phyloP scores from a whole-genome alignment of 441 rosid species.

The Dalechampia spathulata region DNA sequence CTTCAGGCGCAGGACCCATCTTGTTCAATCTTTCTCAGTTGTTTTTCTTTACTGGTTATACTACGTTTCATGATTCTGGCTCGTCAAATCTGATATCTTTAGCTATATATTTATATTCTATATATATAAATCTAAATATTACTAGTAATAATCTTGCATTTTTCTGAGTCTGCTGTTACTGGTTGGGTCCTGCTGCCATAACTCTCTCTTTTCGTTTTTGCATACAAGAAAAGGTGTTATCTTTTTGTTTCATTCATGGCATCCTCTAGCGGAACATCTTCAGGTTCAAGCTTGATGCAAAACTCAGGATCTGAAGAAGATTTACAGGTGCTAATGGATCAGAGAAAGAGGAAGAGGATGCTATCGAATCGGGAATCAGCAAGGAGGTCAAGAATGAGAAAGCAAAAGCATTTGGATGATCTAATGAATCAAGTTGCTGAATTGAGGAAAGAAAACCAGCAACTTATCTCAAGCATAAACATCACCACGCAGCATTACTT shows the following conservation, averaged over 20 bases:
- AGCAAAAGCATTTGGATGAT: conserved; percentile 75
- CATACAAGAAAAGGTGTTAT: no score
- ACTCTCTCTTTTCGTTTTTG: no score
- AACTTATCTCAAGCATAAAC: conserved; percentile 35
- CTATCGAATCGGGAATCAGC: conserved; percentile 87
- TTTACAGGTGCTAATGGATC: conserved; percentile 48
- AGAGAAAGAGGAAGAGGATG: conserved; percentile 74
- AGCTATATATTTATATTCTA: conserved; percentile 15
- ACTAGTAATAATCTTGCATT: conserved; percentile 6
- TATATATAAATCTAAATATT: neutral
- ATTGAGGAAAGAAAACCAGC: conserved; percentile 46
- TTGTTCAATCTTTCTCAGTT: conserved; percentile 97
- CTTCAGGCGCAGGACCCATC: conserved; percentile 84
- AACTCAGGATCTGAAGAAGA: conserved; percentile 72
- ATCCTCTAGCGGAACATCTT: conserved; percentile 51
- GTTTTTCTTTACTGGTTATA: conserved; percentile 94
- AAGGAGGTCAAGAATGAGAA: conserved; percentile 89
- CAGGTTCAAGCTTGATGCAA: conserved; percentile 37
- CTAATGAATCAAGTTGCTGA: conserved; percentile 38
- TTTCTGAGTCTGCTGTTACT: conserved; percentile 9
- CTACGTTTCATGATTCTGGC: conserved; percentile 65
- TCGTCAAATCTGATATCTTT: neutral
- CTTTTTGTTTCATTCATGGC: conserved; percentile 12
- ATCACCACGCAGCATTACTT: conserved; percentile 41
- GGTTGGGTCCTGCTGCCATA: conserved; percentile 41